A percentile compares a stretch with the other conserved stretches of the same genome.
phyloP scores from a whole-genome alignment of 2,329 filamentous ascomycete genomes.

The Sclerotinia nivalis region DNA sequence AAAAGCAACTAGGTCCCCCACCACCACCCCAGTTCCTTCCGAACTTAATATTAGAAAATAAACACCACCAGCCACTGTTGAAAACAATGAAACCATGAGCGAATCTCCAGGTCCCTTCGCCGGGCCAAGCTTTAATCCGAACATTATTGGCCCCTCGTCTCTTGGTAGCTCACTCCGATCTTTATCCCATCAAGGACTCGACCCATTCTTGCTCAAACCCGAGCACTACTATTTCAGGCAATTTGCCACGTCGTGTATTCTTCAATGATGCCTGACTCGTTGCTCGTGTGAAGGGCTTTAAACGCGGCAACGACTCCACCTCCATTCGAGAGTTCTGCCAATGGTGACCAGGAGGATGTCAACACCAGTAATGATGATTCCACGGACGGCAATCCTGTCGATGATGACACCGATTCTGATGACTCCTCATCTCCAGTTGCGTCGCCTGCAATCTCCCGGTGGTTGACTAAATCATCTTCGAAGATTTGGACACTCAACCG shows the following conservation, averaged over 20 bases:
- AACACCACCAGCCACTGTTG: not conserved
- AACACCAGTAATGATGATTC: not conserved
- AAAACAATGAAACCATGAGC: not conserved
- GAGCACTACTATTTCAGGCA: not conserved
- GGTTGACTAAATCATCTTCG: not conserved
- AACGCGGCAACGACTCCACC: not conserved
- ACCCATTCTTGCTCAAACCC: too few relatives aligned
- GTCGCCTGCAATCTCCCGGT: too few relatives aligned
- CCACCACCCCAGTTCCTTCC: too few relatives aligned
- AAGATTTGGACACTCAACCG: conserved; percentile 29
- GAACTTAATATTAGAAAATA: not conserved
- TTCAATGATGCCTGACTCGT: not conserved
- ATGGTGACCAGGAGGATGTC: not conserved
- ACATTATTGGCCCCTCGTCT: not conserved
- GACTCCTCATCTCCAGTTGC: too few relatives aligned
- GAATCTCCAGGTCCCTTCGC: not conserved
- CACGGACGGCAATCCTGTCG: not conserved
- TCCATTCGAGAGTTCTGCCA: not conserved
- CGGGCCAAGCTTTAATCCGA: not conserved
- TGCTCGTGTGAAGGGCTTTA: not conserved
- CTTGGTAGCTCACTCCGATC: not conserved
- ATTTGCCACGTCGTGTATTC: not conserved
- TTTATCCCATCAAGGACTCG: not conserved
- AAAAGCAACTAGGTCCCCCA: not conserved
- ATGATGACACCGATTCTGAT: not conserved